Evolutionary conservation across 1,284 basidiomycete species (phyloP).

Genomic region (Cutaneotrichosporon sp.): DNA sequence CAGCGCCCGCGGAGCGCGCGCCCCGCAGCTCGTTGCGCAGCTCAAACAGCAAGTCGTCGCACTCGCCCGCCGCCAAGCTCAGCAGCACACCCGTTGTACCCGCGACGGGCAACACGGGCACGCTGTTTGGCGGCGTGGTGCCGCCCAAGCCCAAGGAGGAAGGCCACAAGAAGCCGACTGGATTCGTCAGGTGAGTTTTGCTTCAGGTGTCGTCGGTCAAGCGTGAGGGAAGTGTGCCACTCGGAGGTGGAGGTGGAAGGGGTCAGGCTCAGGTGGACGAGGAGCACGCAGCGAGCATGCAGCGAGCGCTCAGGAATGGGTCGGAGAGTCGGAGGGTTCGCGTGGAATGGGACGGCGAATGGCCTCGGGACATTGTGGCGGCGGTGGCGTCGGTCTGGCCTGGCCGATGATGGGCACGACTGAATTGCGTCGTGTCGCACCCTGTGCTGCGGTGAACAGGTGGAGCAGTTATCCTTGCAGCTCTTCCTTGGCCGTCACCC

Average conservation of each 20-base stretch:
- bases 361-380: background rate
- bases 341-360: background rate
- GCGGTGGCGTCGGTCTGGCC: background rate
- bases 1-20: background rate
- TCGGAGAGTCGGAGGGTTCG: background rate
- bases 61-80: slow-evolving; percentile 24
- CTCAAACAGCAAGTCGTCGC: slow-evolving; percentile 7
- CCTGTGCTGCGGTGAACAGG: background rate
- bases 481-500: background rate
- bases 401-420: background rate
- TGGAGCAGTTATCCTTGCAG: background rate
- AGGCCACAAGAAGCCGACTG: slow-evolving; percentile 17
- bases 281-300: no score
- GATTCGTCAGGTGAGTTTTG: slow-evolving; percentile 37
- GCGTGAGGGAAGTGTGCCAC: no score
- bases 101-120: background rate
- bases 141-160: slow-evolving; percentile 8
- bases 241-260: no score
- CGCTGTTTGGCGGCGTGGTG: slow-evolving; percentile 22
- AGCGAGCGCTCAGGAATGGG: no score
- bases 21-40: background rate
- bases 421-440: background rate
- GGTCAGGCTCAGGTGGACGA: no score
- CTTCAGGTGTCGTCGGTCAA: no score
- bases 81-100: slow-evolving; percentile 8